phyloP scores from a whole-genome alignment of 1,284 basidiomycete genomes.

The Vanrija sp. region DNA sequence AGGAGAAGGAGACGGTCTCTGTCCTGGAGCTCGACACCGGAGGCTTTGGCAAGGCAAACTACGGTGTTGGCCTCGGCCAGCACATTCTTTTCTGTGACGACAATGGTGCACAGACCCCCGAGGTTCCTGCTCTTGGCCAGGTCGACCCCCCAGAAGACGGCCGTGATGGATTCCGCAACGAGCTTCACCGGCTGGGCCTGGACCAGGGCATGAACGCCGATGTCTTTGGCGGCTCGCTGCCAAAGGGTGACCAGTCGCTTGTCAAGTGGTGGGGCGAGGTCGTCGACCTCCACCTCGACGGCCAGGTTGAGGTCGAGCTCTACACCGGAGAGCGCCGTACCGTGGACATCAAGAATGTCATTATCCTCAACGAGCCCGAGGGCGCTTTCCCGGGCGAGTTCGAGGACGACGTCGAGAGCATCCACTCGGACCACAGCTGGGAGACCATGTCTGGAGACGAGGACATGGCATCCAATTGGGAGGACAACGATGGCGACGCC shows the following conservation, averaged over 20 bases:
- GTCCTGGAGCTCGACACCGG: conserved; percentile 78
- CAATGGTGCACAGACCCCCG: conserved; percentile 32
- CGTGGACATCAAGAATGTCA: conserved; percentile 26
- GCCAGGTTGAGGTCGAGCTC: conserved; percentile 42
- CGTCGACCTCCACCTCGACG: conserved; percentile 45
- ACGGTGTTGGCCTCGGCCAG: conserved; percentile 76
- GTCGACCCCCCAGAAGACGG: conserved; percentile 26
- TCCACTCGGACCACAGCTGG: conserved; percentile 26
- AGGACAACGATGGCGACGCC: background rate
- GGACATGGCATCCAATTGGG: background rate
- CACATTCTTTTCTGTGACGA: conserved; percentile 64
- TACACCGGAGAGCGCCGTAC: conserved; percentile 27
- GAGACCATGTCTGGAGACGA: conserved; percentile 24
- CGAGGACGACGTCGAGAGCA: conserved; percentile 24
- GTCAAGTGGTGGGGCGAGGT: conserved; percentile 53
- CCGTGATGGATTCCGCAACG: conserved; percentile 16
- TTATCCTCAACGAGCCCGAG: conserved; percentile 27
- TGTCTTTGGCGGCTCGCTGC: conserved; percentile 12
- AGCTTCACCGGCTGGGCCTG: conserved; percentile 19
- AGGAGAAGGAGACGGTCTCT: conserved; percentile 63
- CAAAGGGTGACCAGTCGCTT: conserved; percentile 20
- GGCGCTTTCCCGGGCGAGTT: conserved; percentile 28
- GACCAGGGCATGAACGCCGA: conserved; percentile 9
- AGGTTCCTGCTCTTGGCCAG: conserved; percentile 37
- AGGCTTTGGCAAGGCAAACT: conserved; percentile 52